phyloP scores from a whole-genome alignment of 2,329 filamentous ascomycete genomes.

The Colletotrichum brevisporum region DNA sequence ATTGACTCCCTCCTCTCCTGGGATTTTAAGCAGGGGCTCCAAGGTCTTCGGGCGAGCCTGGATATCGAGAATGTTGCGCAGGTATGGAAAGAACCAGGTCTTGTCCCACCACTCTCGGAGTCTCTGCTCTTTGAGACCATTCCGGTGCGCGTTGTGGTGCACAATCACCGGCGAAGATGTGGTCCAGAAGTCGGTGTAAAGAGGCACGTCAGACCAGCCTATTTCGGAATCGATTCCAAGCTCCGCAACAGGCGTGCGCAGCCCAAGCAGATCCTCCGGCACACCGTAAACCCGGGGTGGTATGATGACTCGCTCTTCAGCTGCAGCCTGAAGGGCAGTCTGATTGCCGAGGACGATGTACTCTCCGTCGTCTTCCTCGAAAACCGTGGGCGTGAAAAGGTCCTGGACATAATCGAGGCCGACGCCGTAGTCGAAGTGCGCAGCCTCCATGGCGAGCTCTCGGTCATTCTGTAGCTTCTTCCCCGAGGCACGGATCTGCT shows the following conservation, averaged over 20 bases:
- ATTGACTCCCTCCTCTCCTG: constrained; percentile 21
- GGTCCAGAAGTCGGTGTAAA: constrained; percentile 46
- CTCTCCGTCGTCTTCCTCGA: constrained; percentile 46
- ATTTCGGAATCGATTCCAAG: neutral
- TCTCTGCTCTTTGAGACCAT: constrained; percentile 43
- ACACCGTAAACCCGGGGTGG: constrained; percentile 44
- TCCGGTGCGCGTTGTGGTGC: constrained; percentile 44
- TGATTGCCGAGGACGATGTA: constrained; percentile 44
- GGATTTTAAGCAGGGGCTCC: constrained; percentile 43
- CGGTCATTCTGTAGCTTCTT: constrained; percentile 4
- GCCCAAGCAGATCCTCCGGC: constrained; percentile 42
- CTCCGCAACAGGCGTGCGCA: constrained; percentile 9
- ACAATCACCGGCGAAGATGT: constrained; percentile 43
- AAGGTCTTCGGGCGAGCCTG: constrained; percentile 10
- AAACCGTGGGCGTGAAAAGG: constrained; percentile 48
- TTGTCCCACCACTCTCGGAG: constrained; percentile 44
- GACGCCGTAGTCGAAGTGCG: constrained; percentile 45
- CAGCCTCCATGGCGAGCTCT: neutral
- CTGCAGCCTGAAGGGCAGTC: constrained; percentile 39
- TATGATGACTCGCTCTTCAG: constrained; percentile 42
- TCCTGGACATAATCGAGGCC: constrained; percentile 49
- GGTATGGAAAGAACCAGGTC: constrained; percentile 44
- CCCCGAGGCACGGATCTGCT: neutral
- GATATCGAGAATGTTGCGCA: constrained; percentile 40
- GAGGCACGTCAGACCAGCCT: constrained; percentile 34